Evolutionary conservation across 2,329 filamentous ascomycete species (phyloP), one percentile per base, ranked within the genome.

Genomic region (Xylaria arbuscula): DNA sequence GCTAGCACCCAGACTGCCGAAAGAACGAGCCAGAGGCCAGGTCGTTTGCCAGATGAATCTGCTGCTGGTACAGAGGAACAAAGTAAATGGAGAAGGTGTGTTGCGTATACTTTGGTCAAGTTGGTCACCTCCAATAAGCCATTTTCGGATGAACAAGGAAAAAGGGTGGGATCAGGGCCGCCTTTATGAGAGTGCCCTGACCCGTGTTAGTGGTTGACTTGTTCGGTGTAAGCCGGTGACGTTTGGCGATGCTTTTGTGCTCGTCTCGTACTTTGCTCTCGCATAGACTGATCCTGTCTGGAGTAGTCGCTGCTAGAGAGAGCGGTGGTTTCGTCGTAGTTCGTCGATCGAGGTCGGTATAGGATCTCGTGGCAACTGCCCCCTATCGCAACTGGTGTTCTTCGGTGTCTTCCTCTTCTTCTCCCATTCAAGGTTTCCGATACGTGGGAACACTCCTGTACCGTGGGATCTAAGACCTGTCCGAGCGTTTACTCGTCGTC

Each of bases 121-220:
- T 15, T 36, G 53, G 70, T 76, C 72, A 76, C 72, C 67, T 73
- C 72, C 64, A 68, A 74, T 73, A 66, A 71, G 72, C 74, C 74
- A 76, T 75, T 62, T 28, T 71, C 73, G 70, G 68, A 68, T 38
- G 40, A 38, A 36, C 54, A 67, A 64, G 54, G 54, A n/a, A 47
- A 45, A 42, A 38, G 36, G 42, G n/a, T 22, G 64, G 57, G 61
- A 69, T 64, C 62, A 59, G 48, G 51, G 67, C 63, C 13, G 61
- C 56, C 60, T 67, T 61, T 67, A 53, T 63, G 40, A 40, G 17
- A 69, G 48, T 64, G 51, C 57, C 56, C 56, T 62, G 60, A 62
- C 34, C 56, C 40, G 45, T 13, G 38, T 32, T 45, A n/a, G 45
- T 58, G 3, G 36, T 2, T 47, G 34, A 57, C 34, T 62, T 70